Evolutionary conservation across 306 rosid genomes (phyloP).

Genomic region (Glycine tomentella): DNA sequence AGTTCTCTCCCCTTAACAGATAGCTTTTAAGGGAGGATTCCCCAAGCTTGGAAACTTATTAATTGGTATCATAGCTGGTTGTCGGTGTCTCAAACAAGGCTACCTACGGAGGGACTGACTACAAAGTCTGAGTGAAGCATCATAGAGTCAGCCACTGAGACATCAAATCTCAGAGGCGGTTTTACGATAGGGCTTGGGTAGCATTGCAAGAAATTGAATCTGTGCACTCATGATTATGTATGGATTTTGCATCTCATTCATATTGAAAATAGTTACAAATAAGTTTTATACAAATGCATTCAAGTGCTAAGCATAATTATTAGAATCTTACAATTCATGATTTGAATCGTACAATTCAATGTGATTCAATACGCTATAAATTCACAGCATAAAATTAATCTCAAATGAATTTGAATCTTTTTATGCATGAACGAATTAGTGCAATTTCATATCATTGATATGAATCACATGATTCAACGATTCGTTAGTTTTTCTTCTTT

Average conservation of each 20-base stretch:
- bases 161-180: background rate
- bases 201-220: background rate
- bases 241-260: conserved; percentile 27
- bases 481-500: background rate
- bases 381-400: background rate
- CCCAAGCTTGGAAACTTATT: background rate
- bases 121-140: background rate
- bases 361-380: background rate
- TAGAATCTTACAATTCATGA: background rate
- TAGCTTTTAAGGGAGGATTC: background rate
- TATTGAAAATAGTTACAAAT: background rate
- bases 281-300: conserved; percentile 14
- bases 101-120: background rate
- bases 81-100: no score
- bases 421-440: background rate
- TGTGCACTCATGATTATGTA: background rate
- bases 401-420: background rate
- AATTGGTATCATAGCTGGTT: background rate
- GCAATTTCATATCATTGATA: background rate
- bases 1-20: background rate
- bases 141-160: background rate
- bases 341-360: no score
- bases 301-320: background rate
- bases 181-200: background rate
- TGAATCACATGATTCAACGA: background rate